These are phyloP conservation scores for Tylopilus sp. DNA, from an alignment of 768 basidiomycete genomes.

Conservation along the genomic window DNA sequence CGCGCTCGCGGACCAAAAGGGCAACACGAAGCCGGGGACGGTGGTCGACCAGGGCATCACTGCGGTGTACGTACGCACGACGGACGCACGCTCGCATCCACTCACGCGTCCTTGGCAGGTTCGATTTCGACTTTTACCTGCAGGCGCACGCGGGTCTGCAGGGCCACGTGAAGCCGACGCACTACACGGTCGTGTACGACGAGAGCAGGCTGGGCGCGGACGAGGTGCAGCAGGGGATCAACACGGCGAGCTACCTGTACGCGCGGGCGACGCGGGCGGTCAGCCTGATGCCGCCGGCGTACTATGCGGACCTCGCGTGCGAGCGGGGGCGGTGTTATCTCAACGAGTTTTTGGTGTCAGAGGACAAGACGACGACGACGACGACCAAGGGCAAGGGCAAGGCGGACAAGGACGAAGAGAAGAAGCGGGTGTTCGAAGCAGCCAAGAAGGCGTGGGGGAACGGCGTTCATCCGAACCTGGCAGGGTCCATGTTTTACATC, in stretches of 20 bases:
- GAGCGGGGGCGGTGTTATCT: conserved; percentile 76
- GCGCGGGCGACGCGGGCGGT: conserved; percentile 84
- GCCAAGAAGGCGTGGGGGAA: conserved; percentile 44
- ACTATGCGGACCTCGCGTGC: conserved; percentile 80
- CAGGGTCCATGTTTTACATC: conserved; percentile 74
- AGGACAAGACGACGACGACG: conserved; percentile 45
- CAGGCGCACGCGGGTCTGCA: conserved; percentile 76
- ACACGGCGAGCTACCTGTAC: conserved; percentile 69
- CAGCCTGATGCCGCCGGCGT: conserved; percentile 74
- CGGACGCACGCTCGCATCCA: background rate
- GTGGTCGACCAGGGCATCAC: conserved; percentile 80
- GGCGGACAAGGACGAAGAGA: conserved; percentile 29
- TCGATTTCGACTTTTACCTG: conserved; percentile 64
- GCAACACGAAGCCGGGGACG: conserved; percentile 78
- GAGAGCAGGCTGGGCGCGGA: conserved; percentile 69
- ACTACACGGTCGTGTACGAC: conserved; percentile 79
- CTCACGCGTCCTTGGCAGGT: conserved; percentile 32
- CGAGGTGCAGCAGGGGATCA: conserved; percentile 68
- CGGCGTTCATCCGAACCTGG: conserved; percentile 55
- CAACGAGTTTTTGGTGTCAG: conserved; percentile 62
- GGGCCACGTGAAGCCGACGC: conserved; percentile 68
- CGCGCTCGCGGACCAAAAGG: conserved; percentile 54
- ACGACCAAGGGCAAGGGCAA: conserved; percentile 33
- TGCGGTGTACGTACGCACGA: conserved; percentile 44
- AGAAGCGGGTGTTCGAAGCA: conserved; percentile 16